Conservation (phyloP, 1,284 basidiomycete genomes). For the Apiotrichum brassicae region DNA sequence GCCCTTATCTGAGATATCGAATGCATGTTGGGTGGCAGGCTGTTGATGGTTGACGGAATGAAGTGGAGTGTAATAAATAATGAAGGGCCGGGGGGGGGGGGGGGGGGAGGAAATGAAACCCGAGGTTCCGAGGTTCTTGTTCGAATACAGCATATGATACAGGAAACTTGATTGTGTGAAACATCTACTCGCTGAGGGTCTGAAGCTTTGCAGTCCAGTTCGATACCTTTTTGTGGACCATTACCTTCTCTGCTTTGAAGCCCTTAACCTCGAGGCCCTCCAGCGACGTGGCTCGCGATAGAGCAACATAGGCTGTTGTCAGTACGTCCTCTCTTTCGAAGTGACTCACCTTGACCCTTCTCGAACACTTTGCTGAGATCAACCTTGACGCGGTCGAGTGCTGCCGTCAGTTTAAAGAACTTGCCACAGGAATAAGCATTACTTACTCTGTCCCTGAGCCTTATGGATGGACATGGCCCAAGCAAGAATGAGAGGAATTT, state of each 20-base stretch:
- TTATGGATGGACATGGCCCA: conserved; percentile 97
- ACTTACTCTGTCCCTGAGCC: conserved; percentile 72
- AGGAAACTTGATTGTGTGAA: neutral
- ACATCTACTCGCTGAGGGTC: conserved; percentile 16
- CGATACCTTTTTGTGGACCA: conserved; percentile 55
- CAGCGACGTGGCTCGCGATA: conserved; percentile 87
- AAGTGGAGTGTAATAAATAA: no score
- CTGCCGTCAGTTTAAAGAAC: no score
- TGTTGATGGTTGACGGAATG: no score
- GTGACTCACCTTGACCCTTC: conserved; percentile 57
- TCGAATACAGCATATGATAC: neutral
- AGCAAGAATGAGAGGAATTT: conserved; percentile 77
- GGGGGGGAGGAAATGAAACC: no score
- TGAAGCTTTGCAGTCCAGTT: conserved; percentile 29
- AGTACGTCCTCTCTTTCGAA: neutral
- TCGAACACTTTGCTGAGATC: conserved; percentile 58
- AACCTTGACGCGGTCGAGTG: conserved; percentile 46
- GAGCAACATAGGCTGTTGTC: conserved; percentile 78
- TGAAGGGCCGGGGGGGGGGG: no score
- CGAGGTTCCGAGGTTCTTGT: no score
- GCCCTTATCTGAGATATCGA: no score
- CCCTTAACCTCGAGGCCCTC: conserved; percentile 85
- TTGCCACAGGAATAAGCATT: no score
- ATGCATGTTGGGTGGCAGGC: no score
- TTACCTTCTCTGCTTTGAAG: conserved; percentile 73